These are phyloP conservation scores for Cenchrus americanus DNA, from an alignment of 176 grass and related monocot genomes.

Conservation along the genomic window DNA sequence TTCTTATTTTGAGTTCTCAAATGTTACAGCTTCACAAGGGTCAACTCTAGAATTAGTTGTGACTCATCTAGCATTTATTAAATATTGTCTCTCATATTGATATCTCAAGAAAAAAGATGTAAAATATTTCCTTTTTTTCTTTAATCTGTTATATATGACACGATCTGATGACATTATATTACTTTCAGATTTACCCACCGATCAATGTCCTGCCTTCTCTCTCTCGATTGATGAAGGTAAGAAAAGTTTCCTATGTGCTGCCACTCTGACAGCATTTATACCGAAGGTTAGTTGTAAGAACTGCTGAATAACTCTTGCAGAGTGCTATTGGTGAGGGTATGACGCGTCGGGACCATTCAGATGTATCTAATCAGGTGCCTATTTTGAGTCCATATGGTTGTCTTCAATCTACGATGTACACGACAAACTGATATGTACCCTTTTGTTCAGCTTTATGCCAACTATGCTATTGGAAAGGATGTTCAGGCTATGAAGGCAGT, in stretches of 20 bases:
- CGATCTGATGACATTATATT: slow-evolving; percentile 39
- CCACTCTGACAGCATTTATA: background rate
- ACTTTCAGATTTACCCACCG: slow-evolving; percentile 94
- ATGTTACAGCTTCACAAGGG: background rate
- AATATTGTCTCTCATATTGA: background rate
- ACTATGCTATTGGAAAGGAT: slow-evolving; percentile 99
- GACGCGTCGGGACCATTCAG: slow-evolving; percentile 95
- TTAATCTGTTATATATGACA: slow-evolving; percentile 10
- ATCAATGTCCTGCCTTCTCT: slow-evolving; percentile 99
- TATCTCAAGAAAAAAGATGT: background rate
- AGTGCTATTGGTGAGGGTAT: slow-evolving; percentile 99
- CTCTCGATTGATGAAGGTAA: slow-evolving; percentile 98
- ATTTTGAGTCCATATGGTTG: slow-evolving; percentile 8
- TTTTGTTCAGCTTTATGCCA: slow-evolving; percentile 88
- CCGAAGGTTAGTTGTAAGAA: slow-evolving; percentile 35
- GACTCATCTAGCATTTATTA: slow-evolving; percentile 3
- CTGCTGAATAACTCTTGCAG: slow-evolving; percentile 49
- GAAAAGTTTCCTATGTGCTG: background rate
- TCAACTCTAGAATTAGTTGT: slow-evolving; percentile 11
- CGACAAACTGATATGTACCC: background rate
- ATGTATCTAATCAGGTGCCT: slow-evolving; percentile 96
- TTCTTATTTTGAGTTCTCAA: background rate
- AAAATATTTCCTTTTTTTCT: background rate
- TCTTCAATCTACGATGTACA: background rate
- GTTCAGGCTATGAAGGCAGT: slow-evolving; percentile 99